Base-by-base conservation (phyloP, 2,329 filamentous ascomycete genomes). In the Penicillium sp. region DNA sequence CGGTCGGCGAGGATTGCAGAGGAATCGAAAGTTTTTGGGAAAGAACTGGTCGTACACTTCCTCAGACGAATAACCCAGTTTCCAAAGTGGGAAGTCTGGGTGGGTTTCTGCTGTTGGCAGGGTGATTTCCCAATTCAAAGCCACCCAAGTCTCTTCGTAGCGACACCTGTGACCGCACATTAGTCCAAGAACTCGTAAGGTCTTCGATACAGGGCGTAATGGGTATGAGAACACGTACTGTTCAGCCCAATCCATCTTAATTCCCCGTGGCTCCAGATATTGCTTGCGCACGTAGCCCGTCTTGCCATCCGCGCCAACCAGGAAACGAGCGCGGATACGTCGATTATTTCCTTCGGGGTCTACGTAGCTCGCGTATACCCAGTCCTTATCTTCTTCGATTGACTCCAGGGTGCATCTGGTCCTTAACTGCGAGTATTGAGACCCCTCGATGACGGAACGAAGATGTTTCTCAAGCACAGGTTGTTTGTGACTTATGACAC, bases 231-330 rank as follows among this genome's bases (percentile, higher is more conserved):
- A 29, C 3, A 46, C 52, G 42, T 52, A 65, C 65, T 57, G 25
- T 15, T 62, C 53, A 15, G 62, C 63, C 25, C 51, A 53, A 42
- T 77, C 73, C 57, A 75, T 67, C 26, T 68, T 64, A 42, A 79
- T 69, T 0, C 75, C 76, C 8, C 68, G 68, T 1, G 69, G 68
- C 54, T 81, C 78, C 5, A 81, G 68, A 54, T 78, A 81, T 11
- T 69, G 60, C 56, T 81, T 81, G 9, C 78, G 65, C 7, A 75
- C 74, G 31, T 77, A 69, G 0, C 79, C 79, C 5, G 67, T 75
- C 61, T 81, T 81, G 1, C 79, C 79, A 63, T 81, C 79, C 0
- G 78, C 77, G 0, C 74, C 79, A 9, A 79, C 66, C 1, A 81
- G 64, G 55, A 68, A 75, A 20, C 18, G 41, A 12, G 51, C 35